A percentile compares a stretch with the other conserved stretches of the same genome.
These are phyloP conservation scores for Tephrocybe rancida DNA, from an alignment of 768 basidiomycete genomes.

Conservation along the genomic window DNA sequence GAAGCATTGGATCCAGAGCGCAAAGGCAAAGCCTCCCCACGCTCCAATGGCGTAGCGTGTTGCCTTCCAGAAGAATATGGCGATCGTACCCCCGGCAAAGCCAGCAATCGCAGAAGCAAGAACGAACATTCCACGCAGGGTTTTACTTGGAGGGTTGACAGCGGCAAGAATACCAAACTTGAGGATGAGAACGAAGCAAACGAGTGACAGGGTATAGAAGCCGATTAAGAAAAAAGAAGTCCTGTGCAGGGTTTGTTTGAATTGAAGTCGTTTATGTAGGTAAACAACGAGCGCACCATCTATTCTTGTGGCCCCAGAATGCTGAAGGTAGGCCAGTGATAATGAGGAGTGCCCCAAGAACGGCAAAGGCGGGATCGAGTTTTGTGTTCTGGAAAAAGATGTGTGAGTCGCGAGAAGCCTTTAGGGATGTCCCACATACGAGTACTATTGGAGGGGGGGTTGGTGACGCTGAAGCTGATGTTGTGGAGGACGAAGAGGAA, in stretches of 20 bases:
- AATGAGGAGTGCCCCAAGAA: conserved; percentile 86
- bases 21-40: conserved; percentile 87
- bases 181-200: conserved; percentile 86
- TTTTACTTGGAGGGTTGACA: conserved; percentile 76
- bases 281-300: conserved; percentile 63
- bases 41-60: conserved; percentile 83
- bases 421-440: conserved; percentile 23
- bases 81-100: conserved; percentile 78
- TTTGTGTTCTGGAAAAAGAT: conserved; percentile 52
- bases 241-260: conserved; percentile 44
- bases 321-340: conserved; percentile 88
- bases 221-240: conserved; percentile 93
- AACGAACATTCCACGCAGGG: conserved; percentile 88
- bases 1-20: conserved; percentile 87
- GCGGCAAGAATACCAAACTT: conserved; percentile 87
- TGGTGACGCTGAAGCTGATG: conserved; percentile 47
- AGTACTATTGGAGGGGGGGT: conserved; percentile 45
- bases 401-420: conserved; percentile 17
- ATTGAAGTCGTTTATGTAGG: conserved; percentile 10
- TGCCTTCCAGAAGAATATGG: conserved; percentile 93
- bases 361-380: conserved; percentile 87
- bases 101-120: conserved; percentile 81
- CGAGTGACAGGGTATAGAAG: conserved; percentile 85
- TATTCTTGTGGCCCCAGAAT: conserved; percentile 93
- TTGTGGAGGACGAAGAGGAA: conserved; percentile 35